phyloP scores from a whole-genome alignment of 306 rosid genomes.

The Pyrus pyrifolia region DNA sequence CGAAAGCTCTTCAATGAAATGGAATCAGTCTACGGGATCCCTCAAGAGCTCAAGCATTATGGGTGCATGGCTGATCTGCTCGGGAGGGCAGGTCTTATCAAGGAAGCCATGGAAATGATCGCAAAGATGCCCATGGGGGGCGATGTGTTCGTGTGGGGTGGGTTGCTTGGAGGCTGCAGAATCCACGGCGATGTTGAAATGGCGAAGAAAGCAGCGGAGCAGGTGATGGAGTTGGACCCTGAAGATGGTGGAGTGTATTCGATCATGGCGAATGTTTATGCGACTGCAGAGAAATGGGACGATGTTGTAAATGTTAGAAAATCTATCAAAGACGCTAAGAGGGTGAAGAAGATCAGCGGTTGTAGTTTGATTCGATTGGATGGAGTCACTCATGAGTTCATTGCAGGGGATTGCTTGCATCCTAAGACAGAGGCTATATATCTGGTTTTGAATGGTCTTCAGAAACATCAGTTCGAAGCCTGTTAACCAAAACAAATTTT shows the following conservation, averaged over 20 bases:
- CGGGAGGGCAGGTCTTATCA: constrained; percentile 60
- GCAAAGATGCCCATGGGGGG: constrained; percentile 59
- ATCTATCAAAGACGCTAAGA: constrained; percentile 36
- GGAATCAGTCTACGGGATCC: constrained; percentile 44
- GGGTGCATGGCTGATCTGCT: constrained; percentile 84
- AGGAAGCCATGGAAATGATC: constrained; percentile 50
- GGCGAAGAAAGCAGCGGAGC: constrained; percentile 63
- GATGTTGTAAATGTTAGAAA: constrained; percentile 48
- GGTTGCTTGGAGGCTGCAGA: constrained; percentile 70
- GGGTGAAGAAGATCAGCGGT: constrained; percentile 53
- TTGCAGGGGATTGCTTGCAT: constrained; percentile 14
- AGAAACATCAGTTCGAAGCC: constrained; percentile 13
- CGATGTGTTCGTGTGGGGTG: constrained; percentile 77
- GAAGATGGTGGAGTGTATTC: constrained; percentile 84
- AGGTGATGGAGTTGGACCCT: constrained; percentile 59
- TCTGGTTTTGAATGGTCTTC: constrained; percentile 9
- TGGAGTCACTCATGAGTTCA: constrained; percentile 17
- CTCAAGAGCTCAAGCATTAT: constrained; percentile 57
- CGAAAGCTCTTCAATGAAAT: constrained; percentile 48
- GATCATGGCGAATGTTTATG: constrained; percentile 64
- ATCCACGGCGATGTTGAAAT: constrained; percentile 61
- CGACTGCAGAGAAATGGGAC: constrained; percentile 57
- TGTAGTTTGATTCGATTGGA: constrained; percentile 42
- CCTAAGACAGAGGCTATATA: constrained; percentile 12
- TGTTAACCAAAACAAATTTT: neutral